phyloP scores from a whole-genome alignment of 176 grass and related monocot species.

The Musa itinerans region DNA sequence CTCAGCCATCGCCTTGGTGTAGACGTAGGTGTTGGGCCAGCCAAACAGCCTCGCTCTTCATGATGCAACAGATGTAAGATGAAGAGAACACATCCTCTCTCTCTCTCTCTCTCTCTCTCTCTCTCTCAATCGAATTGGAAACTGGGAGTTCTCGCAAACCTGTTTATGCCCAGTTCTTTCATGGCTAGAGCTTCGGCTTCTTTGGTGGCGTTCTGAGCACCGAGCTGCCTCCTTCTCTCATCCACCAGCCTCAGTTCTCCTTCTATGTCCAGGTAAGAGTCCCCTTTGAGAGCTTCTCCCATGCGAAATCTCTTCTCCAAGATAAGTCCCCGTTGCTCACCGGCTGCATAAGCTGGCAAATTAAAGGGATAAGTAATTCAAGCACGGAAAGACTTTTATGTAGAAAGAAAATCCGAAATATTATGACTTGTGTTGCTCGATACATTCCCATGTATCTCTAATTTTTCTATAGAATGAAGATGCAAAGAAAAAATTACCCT shows the following conservation, averaged over 20 bases:
- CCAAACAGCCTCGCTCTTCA: slow-evolving; percentile 52
- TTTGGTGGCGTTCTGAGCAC: not conserved
- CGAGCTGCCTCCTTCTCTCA: slow-evolving; percentile 35
- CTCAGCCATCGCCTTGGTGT: slow-evolving; percentile 78
- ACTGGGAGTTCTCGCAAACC: slow-evolving; percentile 12
- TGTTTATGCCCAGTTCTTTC: slow-evolving; percentile 72
- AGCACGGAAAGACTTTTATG: too few species aligned
- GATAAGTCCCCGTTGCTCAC: slow-evolving; percentile 55
- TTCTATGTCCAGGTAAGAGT: slow-evolving; percentile 52
- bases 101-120: not conserved
- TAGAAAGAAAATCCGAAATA: too few species aligned
- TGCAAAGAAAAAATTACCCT: too few species aligned
- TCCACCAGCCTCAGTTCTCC: slow-evolving; percentile 44
- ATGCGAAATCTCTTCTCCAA: slow-evolving; percentile 47
- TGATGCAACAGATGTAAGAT: not conserved
- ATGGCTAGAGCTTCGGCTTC: slow-evolving; percentile 37
- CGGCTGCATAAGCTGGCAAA: slow-evolving; percentile 44
- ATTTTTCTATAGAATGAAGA: too few species aligned
- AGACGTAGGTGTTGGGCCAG: slow-evolving; percentile 89
- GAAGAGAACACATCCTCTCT: not conserved
- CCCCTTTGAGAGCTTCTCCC: slow-evolving; percentile 37
- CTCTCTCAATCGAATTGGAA: not conserved
- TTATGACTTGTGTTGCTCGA: too few species aligned
- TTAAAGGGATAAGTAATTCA: not conserved
- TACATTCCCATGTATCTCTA: too few species aligned